Base-by-base conservation (phyloP, 2,329 filamentous ascomycete genomes). In the Ramularia endophylla region DNA sequence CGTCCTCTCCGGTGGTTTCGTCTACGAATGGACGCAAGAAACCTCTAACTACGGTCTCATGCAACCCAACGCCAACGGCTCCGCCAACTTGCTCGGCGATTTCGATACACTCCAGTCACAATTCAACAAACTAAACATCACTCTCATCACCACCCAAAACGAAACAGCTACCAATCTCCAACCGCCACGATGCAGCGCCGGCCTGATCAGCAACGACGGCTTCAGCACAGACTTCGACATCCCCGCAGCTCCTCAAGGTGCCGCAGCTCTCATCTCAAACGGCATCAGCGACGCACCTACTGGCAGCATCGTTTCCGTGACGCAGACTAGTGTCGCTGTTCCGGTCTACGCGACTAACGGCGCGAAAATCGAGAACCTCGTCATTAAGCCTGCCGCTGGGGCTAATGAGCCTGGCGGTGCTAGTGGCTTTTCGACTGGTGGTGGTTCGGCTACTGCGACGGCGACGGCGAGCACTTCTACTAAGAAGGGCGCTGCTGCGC, bases 211-310 rank as follows among this genome's bases (percentile, higher is more conserved):
- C 46, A 70, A 71, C 50, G 67, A 74, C 45, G 75, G 73, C 47
- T 94, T 95, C 72, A 77, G 75, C 65, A 81, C 69, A 63, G 83
- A 87, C 72, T 97, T 94, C 69, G 82, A 81, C 33, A 70, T 95
- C 43, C 89, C 84, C 35, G 66, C 58, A 3, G 71, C 78, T 5
- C 87, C 87, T 9, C 70, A 75, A 3, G 84, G 81, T 51, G 81
- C 80, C 28, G 71, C 81, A 46, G 72, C 76, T 33, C 72, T 95
- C 57, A 90, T 95, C 60, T 72, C 85, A 52, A 78, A 83, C 36
- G 89, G 90, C 48, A 77, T 94, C 46, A 68, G 65, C 36, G 77
- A 76, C 49, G 75, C 80, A 41, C 79, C 80, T 28, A 61, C 60
- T 4, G 72, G 71, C 30, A 63, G 64, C 39, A 60, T 95, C 39